phyloP scores from a whole-genome alignment of 768 basidiomycete genomes.

The Fistulinella prunicolor region DNA sequence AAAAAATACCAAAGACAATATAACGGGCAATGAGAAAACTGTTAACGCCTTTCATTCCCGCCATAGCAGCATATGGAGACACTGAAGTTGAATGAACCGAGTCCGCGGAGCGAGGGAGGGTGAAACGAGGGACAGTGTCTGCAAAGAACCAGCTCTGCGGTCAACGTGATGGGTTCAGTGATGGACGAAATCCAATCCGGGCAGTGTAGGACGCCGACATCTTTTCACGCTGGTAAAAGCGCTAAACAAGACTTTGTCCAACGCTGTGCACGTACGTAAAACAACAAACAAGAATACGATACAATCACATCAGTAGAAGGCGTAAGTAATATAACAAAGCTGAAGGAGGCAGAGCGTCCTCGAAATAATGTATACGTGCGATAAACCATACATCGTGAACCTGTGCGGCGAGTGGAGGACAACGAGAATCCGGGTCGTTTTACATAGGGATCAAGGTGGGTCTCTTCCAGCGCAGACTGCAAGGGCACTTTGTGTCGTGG shows the following conservation, averaged over 20 bases:
- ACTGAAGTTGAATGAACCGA: slow-evolving; percentile 7
- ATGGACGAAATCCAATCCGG: slow-evolving; percentile 5
- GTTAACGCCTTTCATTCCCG: slow-evolving; percentile 38
- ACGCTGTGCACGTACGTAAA: slow-evolving; percentile 17
- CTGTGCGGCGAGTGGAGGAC: background rate
- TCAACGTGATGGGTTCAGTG: slow-evolving; percentile 7
- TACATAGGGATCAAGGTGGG: slow-evolving; percentile 8
- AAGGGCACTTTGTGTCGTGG: slow-evolving; percentile 10
- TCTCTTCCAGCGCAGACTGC: slow-evolving; percentile 10
- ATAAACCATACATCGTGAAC: background rate
- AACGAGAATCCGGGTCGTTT: background rate
- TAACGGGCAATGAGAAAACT: slow-evolving; percentile 53
- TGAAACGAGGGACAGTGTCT: slow-evolving; percentile 8
- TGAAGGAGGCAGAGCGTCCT: slow-evolving; percentile 1
- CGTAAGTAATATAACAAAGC: slow-evolving; percentile 20
- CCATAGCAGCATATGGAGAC: slow-evolving; percentile 26
- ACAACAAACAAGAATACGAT: slow-evolving; percentile 16
- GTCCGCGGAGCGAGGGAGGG: slow-evolving; percentile 38
- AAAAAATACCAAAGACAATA: slow-evolving; percentile 51
- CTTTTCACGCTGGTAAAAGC: background rate
- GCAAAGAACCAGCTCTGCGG: slow-evolving; percentile 32
- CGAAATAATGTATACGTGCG: slow-evolving; percentile 22
- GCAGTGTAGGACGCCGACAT: slow-evolving; percentile 21
- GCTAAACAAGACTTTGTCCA: background rate
- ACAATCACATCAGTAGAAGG: slow-evolving; percentile 16